Percentiles rank a stretch among this genome's conserved stretches.
Evolutionary conservation across 208 protist genomes (phyloP).

Genomic region (Trypanosomatidae sp.): DNA sequence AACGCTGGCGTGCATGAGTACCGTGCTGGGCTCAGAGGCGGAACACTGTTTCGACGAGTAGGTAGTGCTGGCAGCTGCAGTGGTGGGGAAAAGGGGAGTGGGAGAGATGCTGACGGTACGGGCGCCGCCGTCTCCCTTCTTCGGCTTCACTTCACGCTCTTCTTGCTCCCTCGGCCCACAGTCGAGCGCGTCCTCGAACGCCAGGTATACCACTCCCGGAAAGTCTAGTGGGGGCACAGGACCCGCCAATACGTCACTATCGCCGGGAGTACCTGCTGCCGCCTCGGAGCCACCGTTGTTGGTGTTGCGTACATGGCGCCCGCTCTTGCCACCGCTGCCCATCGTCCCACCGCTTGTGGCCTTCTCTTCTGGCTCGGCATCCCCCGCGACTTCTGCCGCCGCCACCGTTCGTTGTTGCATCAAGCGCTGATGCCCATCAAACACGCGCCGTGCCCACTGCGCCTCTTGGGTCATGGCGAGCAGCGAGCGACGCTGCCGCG

Average conservation of each 20-base stretch:
- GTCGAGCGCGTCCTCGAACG: constrained; percentile 3
- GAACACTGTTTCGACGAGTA: background rate
- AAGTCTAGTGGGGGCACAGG: constrained; percentile 16
- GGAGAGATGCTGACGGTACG: background rate
- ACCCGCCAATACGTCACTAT: background rate
- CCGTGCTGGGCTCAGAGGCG: constrained; percentile 2
- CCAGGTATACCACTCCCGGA: constrained; percentile 41
- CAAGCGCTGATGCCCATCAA: constrained; percentile 20
- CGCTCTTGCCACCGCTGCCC: constrained; percentile 6
- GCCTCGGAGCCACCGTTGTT: background rate
- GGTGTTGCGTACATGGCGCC: background rate
- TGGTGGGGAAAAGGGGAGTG: background rate
- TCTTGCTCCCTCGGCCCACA: background rate
- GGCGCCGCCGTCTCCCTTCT: constrained; percentile 2
- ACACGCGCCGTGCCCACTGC: constrained; percentile 30
- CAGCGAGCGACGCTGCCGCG: constrained; percentile 49
- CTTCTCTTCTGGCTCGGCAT: background rate
- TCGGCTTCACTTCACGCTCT: background rate
- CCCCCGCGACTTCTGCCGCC: background rate
- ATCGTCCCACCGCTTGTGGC: background rate
- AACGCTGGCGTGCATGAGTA: constrained; percentile 52
- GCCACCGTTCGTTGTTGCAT: constrained; percentile 3
- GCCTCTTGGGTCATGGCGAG: constrained; percentile 16
- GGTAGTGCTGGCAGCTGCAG: background rate
- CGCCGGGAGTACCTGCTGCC: background rate